Base-by-base conservation (phyloP, 306 rosid species). In the Vigna angularis region DNA sequence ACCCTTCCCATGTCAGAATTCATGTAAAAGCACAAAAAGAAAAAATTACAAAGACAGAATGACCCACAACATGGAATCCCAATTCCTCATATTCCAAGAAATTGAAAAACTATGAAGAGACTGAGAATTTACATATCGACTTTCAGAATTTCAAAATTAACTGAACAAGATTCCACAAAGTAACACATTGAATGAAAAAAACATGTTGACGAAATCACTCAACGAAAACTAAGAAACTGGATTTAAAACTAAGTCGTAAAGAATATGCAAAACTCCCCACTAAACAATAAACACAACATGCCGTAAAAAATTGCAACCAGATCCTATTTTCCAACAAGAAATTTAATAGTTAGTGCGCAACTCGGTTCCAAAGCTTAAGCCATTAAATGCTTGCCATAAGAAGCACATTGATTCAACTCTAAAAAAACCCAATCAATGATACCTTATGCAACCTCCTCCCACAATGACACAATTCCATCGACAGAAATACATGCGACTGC, bases 391-490 rank as follows among this genome's bases (percentile, higher is more conserved):
- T 50, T 45, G 51, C 15, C 4, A 50, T 12, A 72, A 78, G 44
- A 64, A 72, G 28, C 16, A 30, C 9, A 6, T 7, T 51, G 66
- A 9, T 76, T 40, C 34, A 68, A 69, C 32, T 76, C 1, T 2
- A 70, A 57, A 13, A 76, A 22, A 49, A 75, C 59, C 38, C 20
- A 64, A 32, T 45, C 12, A 66, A 48, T 7, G 52, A 65, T 83
- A 94, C 99, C 99, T 89, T 91, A 89, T 1, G 65, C 91, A 70
- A 80, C 86, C 83, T 95, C 99, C 84, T 95, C 99, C 87, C 80
- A 88, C 84, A 95, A 26, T 18, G 89, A 86, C n/a, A 90, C 70
- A 69, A 87, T 76, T 66, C 99, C 98, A 84, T 95, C 93, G 0
- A 59, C 70, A 5, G 81, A 88, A 58, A 91, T 80, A 75, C 97